Conservation (phyloP, 2,329 filamentous ascomycete species). For the Daldinia eschscholtzii region DNA sequence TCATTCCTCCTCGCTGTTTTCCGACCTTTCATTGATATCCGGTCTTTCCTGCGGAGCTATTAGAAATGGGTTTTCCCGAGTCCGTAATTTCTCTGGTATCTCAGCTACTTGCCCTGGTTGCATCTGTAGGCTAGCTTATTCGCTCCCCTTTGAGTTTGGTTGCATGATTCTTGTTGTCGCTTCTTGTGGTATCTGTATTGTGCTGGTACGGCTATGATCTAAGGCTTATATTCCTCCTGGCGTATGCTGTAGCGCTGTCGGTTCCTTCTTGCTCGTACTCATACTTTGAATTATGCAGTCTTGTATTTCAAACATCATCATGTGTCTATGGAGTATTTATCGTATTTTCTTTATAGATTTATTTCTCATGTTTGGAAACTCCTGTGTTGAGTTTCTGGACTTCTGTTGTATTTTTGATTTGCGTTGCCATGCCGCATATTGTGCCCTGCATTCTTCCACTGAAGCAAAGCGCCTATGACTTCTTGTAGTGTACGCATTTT, state of each 20-base stretch:
- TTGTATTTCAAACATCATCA: background rate
- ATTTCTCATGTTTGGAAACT: background rate
- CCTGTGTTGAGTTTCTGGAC: background rate
- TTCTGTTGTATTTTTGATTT: background rate
- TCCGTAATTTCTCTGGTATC: background rate
- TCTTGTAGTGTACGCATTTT: slow-evolving; percentile 17
- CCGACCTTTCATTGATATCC: background rate
- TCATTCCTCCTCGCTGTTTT: background rate
- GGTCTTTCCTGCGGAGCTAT: background rate
- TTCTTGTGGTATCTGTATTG: background rate
- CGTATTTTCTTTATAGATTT: background rate
- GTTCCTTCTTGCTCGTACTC: background rate
- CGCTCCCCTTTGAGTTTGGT: background rate
- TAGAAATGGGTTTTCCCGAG: background rate
- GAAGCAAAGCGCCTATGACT: slow-evolving; percentile 7
- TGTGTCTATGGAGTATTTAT: background rate
- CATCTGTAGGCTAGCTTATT: background rate
- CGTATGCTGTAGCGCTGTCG: background rate
- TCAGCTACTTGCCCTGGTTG: background rate
- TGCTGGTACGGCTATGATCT: background rate
- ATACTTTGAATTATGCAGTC: background rate
- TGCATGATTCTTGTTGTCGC: background rate
- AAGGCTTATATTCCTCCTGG: background rate
- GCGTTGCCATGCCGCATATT: background rate
- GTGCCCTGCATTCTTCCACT: slow-evolving; percentile 13